phyloP scores from a whole-genome alignment of 192 early-diverging fungal genomes.

The Backusella mclennaniae region DNA sequence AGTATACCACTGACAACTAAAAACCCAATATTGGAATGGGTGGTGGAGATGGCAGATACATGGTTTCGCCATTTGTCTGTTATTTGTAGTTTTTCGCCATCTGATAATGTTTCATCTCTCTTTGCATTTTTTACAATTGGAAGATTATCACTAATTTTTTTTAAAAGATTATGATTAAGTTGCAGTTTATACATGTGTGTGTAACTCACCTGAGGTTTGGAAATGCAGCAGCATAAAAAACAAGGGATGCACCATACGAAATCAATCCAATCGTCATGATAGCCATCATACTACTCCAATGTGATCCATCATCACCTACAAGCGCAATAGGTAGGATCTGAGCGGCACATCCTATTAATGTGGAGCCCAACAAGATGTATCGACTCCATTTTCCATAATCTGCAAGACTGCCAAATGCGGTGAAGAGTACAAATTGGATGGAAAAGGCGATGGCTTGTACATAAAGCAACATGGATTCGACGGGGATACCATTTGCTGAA shows the following conservation, averaged over 20 bases:
- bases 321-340: constrained; percentile 22
- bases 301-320: neutral
- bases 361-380: constrained; percentile 18
- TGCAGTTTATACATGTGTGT: neutral
- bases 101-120: constrained; percentile 2
- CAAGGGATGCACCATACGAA: constrained; percentile 24
- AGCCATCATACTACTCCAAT: constrained; percentile 10
- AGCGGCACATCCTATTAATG: constrained; percentile 24
- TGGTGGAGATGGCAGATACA: constrained; percentile 45
- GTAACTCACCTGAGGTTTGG: constrained; percentile 7
- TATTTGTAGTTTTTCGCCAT: constrained; percentile 6
- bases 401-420: constrained; percentile 29
- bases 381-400: constrained; percentile 27
- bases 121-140: constrained; percentile 22
- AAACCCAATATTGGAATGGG: constrained; percentile 46
- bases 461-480: constrained; percentile 32
- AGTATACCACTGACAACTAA: constrained; percentile 25
- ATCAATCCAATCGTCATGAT: constrained; percentile 20
- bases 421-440: constrained; percentile 28
- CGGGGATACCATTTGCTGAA: constrained; percentile 11
- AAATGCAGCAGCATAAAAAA: constrained; percentile 25
- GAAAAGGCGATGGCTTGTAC: constrained; percentile 30
- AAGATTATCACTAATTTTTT: constrained; percentile 14
- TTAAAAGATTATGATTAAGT: constrained; percentile 1
- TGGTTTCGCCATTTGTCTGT: constrained; percentile 34